Percentiles rank a stretch among this genome's conserved stretches.
Conservation (phyloP, 345 rosid species). For the Litchi chinensis region DNA sequence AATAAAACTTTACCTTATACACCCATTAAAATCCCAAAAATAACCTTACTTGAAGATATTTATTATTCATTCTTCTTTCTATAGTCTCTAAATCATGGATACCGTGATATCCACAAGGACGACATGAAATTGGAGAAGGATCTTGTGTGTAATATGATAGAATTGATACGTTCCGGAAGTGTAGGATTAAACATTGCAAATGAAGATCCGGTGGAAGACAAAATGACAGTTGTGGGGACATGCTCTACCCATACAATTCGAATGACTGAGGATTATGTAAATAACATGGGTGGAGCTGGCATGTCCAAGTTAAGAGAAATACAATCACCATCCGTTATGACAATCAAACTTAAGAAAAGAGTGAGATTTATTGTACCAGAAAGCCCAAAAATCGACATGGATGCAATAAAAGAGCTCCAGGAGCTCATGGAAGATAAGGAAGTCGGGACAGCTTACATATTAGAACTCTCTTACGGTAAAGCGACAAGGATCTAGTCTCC, state of each 20-base stretch:
- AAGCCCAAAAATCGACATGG: constrained; percentile 60
- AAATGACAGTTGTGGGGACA: constrained; percentile 85
- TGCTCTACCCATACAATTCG: constrained; percentile 55
- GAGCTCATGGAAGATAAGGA: constrained; percentile 85
- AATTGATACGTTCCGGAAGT: constrained; percentile 65
- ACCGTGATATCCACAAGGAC: constrained; percentile 85
- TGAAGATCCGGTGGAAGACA: constrained; percentile 41
- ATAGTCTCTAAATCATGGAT: constrained; percentile 46
- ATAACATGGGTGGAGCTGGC: constrained; percentile 43
- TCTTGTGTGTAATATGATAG: constrained; percentile 84
- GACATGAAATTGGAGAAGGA: constrained; percentile 88
- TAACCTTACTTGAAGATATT: too few species aligned
- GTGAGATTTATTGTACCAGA: constrained; percentile 82
- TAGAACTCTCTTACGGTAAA: constrained; percentile 76
- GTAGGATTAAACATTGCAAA: constrained; percentile 11
- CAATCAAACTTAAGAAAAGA: constrained; percentile 47
- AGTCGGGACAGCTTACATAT: constrained; percentile 80
- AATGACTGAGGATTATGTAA: constrained; percentile 47
- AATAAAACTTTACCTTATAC: too few species aligned
- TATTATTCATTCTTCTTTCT: too few species aligned
- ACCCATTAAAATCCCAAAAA: too few species aligned
- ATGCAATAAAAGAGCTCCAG: constrained; percentile 61
- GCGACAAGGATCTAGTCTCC: constrained; percentile 77
- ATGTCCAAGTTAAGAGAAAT: constrained; percentile 65
- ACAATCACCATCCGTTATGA: constrained; percentile 38